Percentiles rank a stretch among this genome's conserved stretches.
Evolutionary conservation across 768 basidiomycete genomes (phyloP).

Genomic region (Termitomyces sp.): DNA sequence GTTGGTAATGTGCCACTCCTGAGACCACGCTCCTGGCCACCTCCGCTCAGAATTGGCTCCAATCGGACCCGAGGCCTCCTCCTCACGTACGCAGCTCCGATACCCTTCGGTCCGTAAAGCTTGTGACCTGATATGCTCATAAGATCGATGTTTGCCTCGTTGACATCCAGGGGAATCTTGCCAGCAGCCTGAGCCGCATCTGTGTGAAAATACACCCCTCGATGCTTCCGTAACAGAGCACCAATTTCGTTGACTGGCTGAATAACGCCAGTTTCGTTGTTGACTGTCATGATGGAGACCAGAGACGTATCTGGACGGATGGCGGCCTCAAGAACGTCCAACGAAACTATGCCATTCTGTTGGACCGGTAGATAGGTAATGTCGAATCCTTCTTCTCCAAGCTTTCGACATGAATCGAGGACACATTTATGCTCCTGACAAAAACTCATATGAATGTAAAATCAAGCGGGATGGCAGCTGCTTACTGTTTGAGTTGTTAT

Average conservation of each 20-base stretch:
- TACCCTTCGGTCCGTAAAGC: conserved; percentile 95
- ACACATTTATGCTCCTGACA: conserved; percentile 98
- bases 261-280: conserved; percentile 99
- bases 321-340: conserved; percentile 76
- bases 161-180: conserved; percentile 89
- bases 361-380: conserved; percentile 96
- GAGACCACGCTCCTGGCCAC: conserved; percentile 95
- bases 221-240: conserved; percentile 75
- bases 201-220: conserved; percentile 92
- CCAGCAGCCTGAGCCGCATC: conserved; percentile 96
- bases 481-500: conserved; percentile 92
- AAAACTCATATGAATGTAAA: background rate
- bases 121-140: conserved; percentile 98
- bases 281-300: conserved; percentile 98
- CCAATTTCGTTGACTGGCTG: conserved; percentile 97
- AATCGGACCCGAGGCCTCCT: conserved; percentile 87
- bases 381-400: conserved; percentile 96
- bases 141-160: conserved; percentile 91
- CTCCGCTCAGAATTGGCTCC: conserved; percentile 92
- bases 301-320: conserved; percentile 91
- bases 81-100: conserved; percentile 93
- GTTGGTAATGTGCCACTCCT: conserved; percentile 93
- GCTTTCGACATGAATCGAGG: conserved; percentile 92
- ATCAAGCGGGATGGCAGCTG: conserved; percentile 7
- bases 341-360: conserved; percentile 72